Base-by-base conservation (phyloP, 1,139 yeast genomes). In the Hyphopichia wangnamkhiaoensis region DNA sequence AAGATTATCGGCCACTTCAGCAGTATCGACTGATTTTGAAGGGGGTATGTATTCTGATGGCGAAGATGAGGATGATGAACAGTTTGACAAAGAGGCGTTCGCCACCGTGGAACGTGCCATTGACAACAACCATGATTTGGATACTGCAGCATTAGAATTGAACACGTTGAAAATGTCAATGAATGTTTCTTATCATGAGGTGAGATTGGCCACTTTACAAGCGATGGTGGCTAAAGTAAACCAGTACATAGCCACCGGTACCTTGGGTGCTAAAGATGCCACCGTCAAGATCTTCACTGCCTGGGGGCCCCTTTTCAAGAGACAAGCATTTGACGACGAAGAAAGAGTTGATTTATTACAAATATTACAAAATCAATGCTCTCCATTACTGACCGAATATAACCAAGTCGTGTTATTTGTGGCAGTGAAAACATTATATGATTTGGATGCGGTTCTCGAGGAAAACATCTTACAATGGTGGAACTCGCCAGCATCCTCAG, bases 131-230 rank as follows among this genome's bases (percentile, higher is more conserved):
- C 98, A 93, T 62, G 95, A 87, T 54, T 74, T 89, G 45, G 98
- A 93, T 56, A 91, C 96, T 10, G 97, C 98, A 0, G 69, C 89
- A 50, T 70, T 94, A 48, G 98, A 93, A 63, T 76, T 93, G 54
- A 91, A 91, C 58, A 93, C 98, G 0, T 74, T 94, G 55, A 79
- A 98, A 65, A 93, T 94, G 98, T 87, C 96, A 49, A 85, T 91
- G 93, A 90, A 93, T 59, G 98, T 90, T 12, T 78, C 94, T 0
- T 93, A 93, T 61, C 95, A 88, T 54, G 96, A 91, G 56, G 97
- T 93, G 12, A 79, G 98, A 58, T 63, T 70, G 28, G 95, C 96
- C 5, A 89, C 96, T 0, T 71, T 82, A 28, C 73, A 75, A 34
- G 94, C 97, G 0, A 71, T 93, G 53, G 56, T 89, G 34, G 69